Base-by-base conservation (phyloP, 2,329 filamentous ascomycete species). In the Hirsutella rhossiliensis region DNA sequence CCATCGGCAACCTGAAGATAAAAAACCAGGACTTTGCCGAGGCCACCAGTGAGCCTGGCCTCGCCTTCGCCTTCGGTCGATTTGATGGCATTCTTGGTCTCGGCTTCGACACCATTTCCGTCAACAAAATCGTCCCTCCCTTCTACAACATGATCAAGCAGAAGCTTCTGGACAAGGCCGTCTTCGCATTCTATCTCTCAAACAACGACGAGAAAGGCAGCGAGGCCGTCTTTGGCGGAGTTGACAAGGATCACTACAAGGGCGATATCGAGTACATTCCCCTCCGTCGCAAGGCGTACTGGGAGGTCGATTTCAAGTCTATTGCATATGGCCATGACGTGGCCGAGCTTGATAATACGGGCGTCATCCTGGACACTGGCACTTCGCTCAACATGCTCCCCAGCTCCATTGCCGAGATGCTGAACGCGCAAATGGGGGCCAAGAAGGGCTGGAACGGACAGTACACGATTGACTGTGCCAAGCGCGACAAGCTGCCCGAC, bases 371-470 rank as follows among this genome's bases (percentile, higher is more conserved):
- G 48, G 92, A 98, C 75, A 98, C 92, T 45, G 92, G 92, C 58
- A 98, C 92, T 62, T 98, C 94, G 40, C 80, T 98, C 64, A 96
- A 96, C 67, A 88, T 90, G 56, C 84, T 98, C 46, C 92, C 92
- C 56, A 84, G 78, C 56, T 83, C 86, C 58, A 78, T 97, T 54
- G 90, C 92, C 46, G 92, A 97, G 73, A 84, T 98, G 52, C 75
- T 98, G 69, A 98, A 98, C 78, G 83, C 85, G 69, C 83, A 96
- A 73, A 96, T 98, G 51, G 92, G 92, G 51, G 92, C 92, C 54
- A 96, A 94, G 81, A 98, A 97, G 80, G 79, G 84, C 49, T 98
- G 82, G 73, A 94, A 90, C 64, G 92, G 92, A 57, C 92, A 98
- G 72, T 98, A 96, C 76, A 85, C 82, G 13, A 73, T 98, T 49